These are phyloP conservation scores for Bullera alba DNA, from an alignment of 768 basidiomycete species.

Conservation along the genomic window DNA sequence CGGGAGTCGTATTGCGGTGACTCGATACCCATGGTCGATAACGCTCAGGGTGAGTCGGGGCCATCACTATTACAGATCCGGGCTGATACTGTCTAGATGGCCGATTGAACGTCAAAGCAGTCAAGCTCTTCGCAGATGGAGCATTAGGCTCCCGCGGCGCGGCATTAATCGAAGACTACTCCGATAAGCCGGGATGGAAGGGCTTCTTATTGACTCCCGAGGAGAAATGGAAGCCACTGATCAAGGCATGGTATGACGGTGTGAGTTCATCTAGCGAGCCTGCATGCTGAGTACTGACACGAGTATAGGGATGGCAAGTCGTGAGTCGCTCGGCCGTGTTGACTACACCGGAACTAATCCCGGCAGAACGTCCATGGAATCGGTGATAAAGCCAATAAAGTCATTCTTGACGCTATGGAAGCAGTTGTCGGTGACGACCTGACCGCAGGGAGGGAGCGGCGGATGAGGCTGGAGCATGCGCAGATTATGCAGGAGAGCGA, in stretches of 20 bases:
- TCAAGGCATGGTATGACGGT: constrained; percentile 61
- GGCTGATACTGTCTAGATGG: constrained; percentile 47
- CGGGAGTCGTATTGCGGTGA: constrained; percentile 61
- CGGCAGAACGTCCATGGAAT: constrained; percentile 61
- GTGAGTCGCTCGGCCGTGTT: constrained; percentile 51
- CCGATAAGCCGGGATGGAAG: constrained; percentile 60
- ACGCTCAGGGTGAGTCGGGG: constrained; percentile 15
- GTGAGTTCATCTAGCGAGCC: constrained; percentile 31
- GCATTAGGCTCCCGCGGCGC: constrained; percentile 91
- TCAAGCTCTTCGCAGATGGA: constrained; percentile 56
- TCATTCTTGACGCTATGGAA: constrained; percentile 78
- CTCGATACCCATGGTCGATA: constrained; percentile 55
- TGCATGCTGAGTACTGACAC: too few species aligned
- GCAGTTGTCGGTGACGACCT: constrained; percentile 50
- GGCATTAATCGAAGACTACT: constrained; percentile 75
- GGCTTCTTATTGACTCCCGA: constrained; percentile 64
- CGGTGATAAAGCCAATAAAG: constrained; percentile 71
- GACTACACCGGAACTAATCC: neutral
- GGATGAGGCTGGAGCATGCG: constrained; percentile 85
- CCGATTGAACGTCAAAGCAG: constrained; percentile 54
- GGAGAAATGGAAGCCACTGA: constrained; percentile 53
- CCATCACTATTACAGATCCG: neutral
- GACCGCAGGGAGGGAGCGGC: constrained; percentile 15
- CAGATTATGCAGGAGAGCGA: constrained; percentile 75
- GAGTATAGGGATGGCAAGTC: constrained; percentile 63